Conservation (phyloP, 2,329 filamentous ascomycete species). For the Periconia macrospinosa region DNA sequence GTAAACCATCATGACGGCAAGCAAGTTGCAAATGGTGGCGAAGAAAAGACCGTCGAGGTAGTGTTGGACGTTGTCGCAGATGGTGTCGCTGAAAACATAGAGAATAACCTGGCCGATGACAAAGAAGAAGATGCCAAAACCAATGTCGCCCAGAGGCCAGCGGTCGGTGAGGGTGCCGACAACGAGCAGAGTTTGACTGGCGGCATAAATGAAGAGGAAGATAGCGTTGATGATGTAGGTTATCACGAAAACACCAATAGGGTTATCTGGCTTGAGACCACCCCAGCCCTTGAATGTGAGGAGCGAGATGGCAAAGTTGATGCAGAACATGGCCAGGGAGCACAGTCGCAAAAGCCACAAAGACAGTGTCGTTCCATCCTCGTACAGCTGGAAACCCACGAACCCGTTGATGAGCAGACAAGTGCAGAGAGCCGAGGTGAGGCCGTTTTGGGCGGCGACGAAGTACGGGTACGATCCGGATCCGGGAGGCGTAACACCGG, state of each 20-base stretch:
- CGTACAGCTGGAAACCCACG: conserved; percentile 96
- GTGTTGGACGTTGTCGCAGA: conserved; percentile 83
- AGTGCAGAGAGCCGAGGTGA: conserved; percentile 82
- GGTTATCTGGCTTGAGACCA: conserved; percentile 81
- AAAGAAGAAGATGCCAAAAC: conserved; percentile 89
- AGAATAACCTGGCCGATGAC: conserved; percentile 88
- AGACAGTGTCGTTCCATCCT: conserved; percentile 90
- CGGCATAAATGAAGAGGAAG: conserved; percentile 60
- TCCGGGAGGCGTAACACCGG: conserved; percentile 85
- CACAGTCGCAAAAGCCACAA: conserved; percentile 87
- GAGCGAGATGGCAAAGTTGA: conserved; percentile 84
- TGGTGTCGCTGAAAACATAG: conserved; percentile 82
- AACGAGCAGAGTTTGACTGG: conserved; percentile 87
- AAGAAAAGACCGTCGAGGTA: conserved; percentile 96
- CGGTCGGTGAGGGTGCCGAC: conserved; percentile 88
- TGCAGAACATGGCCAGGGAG: conserved; percentile 78
- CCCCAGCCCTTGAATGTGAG: conserved; percentile 93
- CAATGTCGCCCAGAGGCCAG: conserved; percentile 92
- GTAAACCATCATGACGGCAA: conserved; percentile 99
- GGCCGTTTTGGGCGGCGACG: conserved; percentile 80
- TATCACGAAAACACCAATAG: conserved; percentile 59
- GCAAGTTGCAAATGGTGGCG: conserved; percentile 87
- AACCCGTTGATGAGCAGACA: conserved; percentile 96
- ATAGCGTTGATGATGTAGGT: conserved; percentile 5
- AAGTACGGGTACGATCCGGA: conserved; percentile 87